phyloP scores from a whole-genome alignment of 2,329 filamentous ascomycete species.

The Penicillium psychrosexuale region DNA sequence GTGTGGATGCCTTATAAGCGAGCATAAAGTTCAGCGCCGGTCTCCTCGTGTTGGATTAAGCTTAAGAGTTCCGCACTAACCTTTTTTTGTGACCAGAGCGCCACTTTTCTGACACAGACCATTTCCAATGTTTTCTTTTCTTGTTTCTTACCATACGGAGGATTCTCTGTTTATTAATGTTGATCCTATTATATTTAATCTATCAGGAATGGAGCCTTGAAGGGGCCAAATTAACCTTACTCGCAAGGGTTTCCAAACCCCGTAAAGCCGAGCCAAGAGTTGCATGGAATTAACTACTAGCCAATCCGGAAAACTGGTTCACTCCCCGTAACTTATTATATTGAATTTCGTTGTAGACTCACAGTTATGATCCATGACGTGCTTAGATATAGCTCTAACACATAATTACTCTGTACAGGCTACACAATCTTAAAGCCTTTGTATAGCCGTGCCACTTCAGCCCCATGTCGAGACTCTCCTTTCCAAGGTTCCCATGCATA shows the following conservation, averaged over 20 bases:
- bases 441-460: conserved; percentile 1
- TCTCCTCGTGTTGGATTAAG: conserved; percentile 45
- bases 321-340: not conserved
- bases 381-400: not conserved
- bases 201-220: conserved; percentile 19
- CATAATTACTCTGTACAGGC: conserved; percentile 1
- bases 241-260: conserved; percentile 16
- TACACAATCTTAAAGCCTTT: conserved; percentile 5
- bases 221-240: conserved; percentile 22
- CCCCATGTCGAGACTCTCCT: conserved; percentile 1
- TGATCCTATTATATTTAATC: not conserved
- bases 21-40: conserved; percentile 36
- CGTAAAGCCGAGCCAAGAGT: conserved; percentile 26
- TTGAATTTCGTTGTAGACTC: not conserved
- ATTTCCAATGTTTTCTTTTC: conserved; percentile 9
- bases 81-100: conserved; percentile 34
- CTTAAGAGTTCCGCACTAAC: conserved; percentile 44
- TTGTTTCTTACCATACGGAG: not conserved
- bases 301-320: not conserved
- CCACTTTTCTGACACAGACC: conserved; percentile 28
- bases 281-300: not conserved
- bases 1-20: conserved; percentile 28
- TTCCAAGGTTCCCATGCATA: conserved; percentile 23
- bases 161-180: not conserved
- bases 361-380: conserved; percentile 1